A percentile compares a stretch with the other conserved stretches of the same genome.
Evolutionary conservation across 2,329 filamentous ascomycete species (phyloP).

Genomic region (Blumeria hordei): DNA sequence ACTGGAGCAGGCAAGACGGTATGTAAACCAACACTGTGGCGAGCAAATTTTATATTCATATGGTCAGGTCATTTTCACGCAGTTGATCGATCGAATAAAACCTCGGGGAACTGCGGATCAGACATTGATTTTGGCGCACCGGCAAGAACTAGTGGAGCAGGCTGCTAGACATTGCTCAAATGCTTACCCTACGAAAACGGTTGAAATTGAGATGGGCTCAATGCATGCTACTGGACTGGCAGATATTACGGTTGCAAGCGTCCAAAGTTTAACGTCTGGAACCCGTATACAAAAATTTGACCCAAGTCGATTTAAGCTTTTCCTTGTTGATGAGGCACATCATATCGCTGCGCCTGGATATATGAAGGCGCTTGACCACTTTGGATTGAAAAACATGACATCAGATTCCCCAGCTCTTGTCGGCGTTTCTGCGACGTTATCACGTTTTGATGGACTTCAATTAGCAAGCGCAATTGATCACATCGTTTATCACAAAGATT

Average conservation of each 20-base stretch:
- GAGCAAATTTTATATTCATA: constrained; percentile 2
- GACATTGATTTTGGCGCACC: constrained; percentile 78
- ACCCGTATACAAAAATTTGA: constrained; percentile 66
- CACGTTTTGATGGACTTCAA: constrained; percentile 58
- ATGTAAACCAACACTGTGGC: neutral
- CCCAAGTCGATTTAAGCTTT: constrained; percentile 55
- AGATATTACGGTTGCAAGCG: constrained; percentile 82
- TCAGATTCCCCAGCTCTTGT: constrained; percentile 41
- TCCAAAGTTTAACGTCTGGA: constrained; percentile 59
- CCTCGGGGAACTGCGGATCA: constrained; percentile 34
- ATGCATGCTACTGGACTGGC: constrained; percentile 52
- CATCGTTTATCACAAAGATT: constrained; percentile 85
- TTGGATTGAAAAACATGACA: constrained; percentile 35
- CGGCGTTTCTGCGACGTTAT: constrained; percentile 66
- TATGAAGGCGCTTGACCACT: constrained; percentile 50
- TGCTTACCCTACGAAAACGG: constrained; percentile 54
- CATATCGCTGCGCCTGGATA: constrained; percentile 80
- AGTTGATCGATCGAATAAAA: constrained; percentile 59
- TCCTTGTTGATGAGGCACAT: constrained; percentile 90
- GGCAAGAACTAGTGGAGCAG: constrained; percentile 83
- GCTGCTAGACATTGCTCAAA: constrained; percentile 62
- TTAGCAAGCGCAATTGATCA: constrained; percentile 75
- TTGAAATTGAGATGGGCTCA: constrained; percentile 83
- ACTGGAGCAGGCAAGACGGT: constrained; percentile 72
- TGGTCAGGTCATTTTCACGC: constrained; percentile 71